Evolutionary conservation across 192 early-diverging fungal genomes (phyloP).

Genomic region (Chytriomyces hyalinus): DNA sequence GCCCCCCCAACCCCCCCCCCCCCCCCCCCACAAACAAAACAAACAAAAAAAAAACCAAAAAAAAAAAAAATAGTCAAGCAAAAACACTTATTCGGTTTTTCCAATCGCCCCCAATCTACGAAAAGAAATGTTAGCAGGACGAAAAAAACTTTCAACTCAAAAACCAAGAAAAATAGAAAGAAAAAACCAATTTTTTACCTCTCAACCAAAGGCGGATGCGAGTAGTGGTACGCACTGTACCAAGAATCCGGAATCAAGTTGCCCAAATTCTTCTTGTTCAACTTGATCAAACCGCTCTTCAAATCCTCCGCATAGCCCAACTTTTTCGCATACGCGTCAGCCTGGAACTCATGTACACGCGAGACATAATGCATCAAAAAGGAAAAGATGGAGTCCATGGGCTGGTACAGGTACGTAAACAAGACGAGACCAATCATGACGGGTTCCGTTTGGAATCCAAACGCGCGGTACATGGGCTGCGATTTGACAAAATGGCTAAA

Average conservation of each 20-base stretch:
- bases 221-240: conserved; percentile 89
- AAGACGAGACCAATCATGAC: conserved; percentile 88
- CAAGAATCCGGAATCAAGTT: conserved; percentile 67
- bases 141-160: too few relatives aligned
- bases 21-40: too few relatives aligned
- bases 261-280: conserved; percentile 87
- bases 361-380: conserved; percentile 83
- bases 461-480: conserved; percentile 77
- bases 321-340: conserved; percentile 86
- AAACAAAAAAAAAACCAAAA: too few relatives aligned
- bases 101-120: conserved; percentile 59
- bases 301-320: conserved; percentile 77
- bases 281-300: conserved; percentile 81
- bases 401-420: conserved; percentile 73
- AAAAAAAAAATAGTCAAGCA: too few relatives aligned
- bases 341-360: conserved; percentile 90
- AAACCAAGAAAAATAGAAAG: too few relatives aligned
- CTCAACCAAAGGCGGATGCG: conserved; percentile 91
- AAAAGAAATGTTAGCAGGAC: too few relatives aligned
- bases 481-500: conserved; percentile 69
- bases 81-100: conserved; percentile 13
- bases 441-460: conserved; percentile 81
- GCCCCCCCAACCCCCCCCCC: too few relatives aligned
- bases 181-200: conserved; percentile 38
- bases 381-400: conserved; percentile 74